Evolutionary conservation across 164 flowering plant genomes (phyloP).

Genomic region (Sedum album): DNA sequence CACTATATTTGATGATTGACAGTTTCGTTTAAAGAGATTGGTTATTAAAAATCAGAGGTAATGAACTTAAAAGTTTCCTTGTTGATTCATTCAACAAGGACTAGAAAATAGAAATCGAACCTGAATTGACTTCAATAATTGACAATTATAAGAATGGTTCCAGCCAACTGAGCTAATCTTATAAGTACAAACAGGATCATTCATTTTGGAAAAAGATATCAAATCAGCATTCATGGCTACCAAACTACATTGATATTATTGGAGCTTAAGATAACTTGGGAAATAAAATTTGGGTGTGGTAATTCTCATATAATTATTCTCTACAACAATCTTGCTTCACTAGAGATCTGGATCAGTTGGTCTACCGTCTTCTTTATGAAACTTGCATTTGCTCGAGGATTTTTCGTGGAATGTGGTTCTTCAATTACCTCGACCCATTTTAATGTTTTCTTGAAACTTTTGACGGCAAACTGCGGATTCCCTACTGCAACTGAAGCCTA

Average conservation of each 20-base stretch:
- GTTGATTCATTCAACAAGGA: no score
- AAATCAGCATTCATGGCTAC: not conserved
- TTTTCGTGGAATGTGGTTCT: constrained; percentile 20
- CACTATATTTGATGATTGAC: no score
- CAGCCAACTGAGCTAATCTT: no score
- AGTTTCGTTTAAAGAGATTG: no score
- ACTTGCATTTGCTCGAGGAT: constrained; percentile 27
- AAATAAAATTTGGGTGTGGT: not conserved
- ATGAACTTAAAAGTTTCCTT: no score
- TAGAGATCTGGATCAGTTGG: constrained; percentile 27
- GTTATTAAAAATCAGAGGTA: no score
- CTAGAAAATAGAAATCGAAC: no score
- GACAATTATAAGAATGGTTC: no score
- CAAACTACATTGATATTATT: not conserved
- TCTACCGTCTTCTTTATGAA: constrained; percentile 30
- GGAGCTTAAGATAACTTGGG: not conserved
- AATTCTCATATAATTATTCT: not conserved
- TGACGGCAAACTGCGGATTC: constrained; percentile 30
- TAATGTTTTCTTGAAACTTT: constrained; percentile 32
- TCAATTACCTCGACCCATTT: constrained; percentile 23
- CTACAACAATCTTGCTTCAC: not conserved
- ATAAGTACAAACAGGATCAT: no score
- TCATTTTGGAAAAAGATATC: not conserved
- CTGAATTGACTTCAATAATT: no score
- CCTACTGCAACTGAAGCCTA: not conserved